Percentiles rank a stretch among this genome's conserved stretches.
Conservation (phyloP, 2,329 filamentous ascomycete species). For the Tolypocladium capitatum region DNA sequence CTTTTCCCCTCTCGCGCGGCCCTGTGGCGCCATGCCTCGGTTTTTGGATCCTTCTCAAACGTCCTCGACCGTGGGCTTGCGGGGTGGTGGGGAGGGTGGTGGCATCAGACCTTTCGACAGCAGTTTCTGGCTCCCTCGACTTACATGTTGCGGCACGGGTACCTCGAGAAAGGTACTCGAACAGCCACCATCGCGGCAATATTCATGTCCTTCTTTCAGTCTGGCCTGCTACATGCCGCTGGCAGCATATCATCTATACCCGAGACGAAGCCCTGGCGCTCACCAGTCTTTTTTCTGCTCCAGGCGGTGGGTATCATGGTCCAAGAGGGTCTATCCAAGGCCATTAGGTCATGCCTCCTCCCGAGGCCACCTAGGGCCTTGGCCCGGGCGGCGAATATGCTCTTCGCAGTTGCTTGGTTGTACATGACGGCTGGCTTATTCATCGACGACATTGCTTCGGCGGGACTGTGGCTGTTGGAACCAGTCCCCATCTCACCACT, state of each 20-base stretch:
- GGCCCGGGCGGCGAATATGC: constrained; percentile 43
- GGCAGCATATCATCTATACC: constrained; percentile 58
- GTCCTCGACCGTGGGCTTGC: constrained; percentile 58
- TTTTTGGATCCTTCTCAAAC: constrained; percentile 39
- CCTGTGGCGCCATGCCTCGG: constrained; percentile 39
- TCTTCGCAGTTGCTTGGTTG: constrained; percentile 54
- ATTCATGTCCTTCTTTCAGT: constrained; percentile 43
- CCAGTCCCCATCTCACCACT: constrained; percentile 64
- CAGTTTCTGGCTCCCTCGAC: constrained; percentile 50
- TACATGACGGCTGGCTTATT: constrained; percentile 50
- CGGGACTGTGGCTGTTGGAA: constrained; percentile 69
- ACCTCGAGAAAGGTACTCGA: constrained; percentile 21
- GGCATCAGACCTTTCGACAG: constrained; percentile 82
- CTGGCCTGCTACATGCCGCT: constrained; percentile 55
- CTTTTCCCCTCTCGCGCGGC: constrained; percentile 37
- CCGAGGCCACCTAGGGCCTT: constrained; percentile 28
- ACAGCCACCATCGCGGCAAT: constrained; percentile 14
- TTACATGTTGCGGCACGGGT: constrained; percentile 28
- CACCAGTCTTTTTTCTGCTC: constrained; percentile 57
- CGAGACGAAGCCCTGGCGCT: constrained; percentile 32
- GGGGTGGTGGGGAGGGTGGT: constrained; percentile 75
- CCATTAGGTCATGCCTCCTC: constrained; percentile 20
- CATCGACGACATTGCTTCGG: constrained; percentile 61
- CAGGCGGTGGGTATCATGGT: constrained; percentile 52
- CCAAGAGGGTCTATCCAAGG: constrained; percentile 32